A percentile compares a stretch with the other conserved stretches of the same genome.
Conservation (phyloP, 1,284 basidiomycete species). For the Puccinia novopanici region DNA sequence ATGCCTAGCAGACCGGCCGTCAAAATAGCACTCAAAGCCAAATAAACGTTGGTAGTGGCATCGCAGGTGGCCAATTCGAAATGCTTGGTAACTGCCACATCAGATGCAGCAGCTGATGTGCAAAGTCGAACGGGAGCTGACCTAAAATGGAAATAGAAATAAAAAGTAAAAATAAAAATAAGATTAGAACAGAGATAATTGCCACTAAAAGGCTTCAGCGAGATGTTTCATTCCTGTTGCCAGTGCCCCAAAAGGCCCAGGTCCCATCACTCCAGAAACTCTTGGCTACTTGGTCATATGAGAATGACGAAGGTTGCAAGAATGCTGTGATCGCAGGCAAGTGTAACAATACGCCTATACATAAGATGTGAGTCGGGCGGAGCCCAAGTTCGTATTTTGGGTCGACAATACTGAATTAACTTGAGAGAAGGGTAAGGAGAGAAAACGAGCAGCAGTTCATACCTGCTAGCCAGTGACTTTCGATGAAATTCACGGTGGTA, state of each 20-base stretch:
- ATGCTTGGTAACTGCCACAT: conserved; percentile 14
- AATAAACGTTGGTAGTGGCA: conserved; percentile 39
- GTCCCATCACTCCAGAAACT: conserved; percentile 25
- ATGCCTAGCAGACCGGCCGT: conserved; percentile 48
- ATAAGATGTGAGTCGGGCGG: not conserved
- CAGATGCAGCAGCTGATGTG: conserved; percentile 33
- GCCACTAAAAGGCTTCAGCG: not conserved
- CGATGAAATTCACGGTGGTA: conserved; percentile 32
- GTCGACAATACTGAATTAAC: not conserved
- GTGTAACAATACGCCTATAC: conserved; percentile 45
- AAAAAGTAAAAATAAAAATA: not conserved
- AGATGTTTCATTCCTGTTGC: conserved; percentile 28
- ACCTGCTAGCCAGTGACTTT: conserved; percentile 50
- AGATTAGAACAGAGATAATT: not conserved
- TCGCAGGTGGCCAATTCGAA: conserved; percentile 42
- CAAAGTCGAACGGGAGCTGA: conserved; percentile 41
- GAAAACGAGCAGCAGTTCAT: not conserved
- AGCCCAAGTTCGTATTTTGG: not conserved
- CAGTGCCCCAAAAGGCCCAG: conserved; percentile 47
- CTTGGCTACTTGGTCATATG: conserved; percentile 31
- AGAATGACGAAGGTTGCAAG: conserved; percentile 41
- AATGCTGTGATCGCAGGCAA: conserved; percentile 45
- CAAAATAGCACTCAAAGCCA: conserved; percentile 40
- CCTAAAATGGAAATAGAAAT: not conserved
- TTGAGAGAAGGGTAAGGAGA: not conserved